Evolutionary conservation across 169 alveolate species (phyloP), one percentile per base, ranked within the genome.

Genomic region (Plasmodium cynomolgi): DNA sequence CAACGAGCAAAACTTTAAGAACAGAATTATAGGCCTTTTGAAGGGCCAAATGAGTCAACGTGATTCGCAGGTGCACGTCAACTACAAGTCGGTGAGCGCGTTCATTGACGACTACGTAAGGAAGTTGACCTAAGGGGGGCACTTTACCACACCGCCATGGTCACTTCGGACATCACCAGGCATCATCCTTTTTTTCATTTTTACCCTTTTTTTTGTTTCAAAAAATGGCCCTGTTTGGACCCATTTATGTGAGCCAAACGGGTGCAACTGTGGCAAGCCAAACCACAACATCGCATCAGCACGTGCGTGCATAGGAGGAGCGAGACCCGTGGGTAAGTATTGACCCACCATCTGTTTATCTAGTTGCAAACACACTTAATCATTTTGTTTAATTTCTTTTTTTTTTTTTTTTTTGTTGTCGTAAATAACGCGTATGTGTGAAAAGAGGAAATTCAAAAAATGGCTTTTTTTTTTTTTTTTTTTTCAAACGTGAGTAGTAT

Each of bases 1-100:
- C 20, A 90, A 90, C 29, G 73, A 90, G 29, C 94, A 90, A 50
- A 90, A 90, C 82, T 90, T 90, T 80, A 90, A 90, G 83, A 90
- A 90, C 73, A 80, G 94, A 90, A 90, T 90, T 79, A 90, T 90
- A 11, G 94, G 94, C 3, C 37, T 90, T 8, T 39, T 90, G 74
- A 90, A 90, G 54, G 50, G 73, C 8, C 44, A 90, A 39, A 17
- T 90, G 26, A 90, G 41, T 54, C 88, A 31, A 33, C 54, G 71
- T 13, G 82, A 37, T 20, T 31, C 68, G 11, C 73, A 23, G 47
- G 15, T 80, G 34, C 72, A 20, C 50, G 20, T 90, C n/a, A 80
- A 90, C 74, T 90, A 90, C 84, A 58, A 80, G 71, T 54, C 56
- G 68, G 90, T 80, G 74, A 90, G 62, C 54, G 37, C 74, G 4